Evolutionary conservation across 2,329 filamentous ascomycete genomes (phyloP).

Genomic region (Esteya vermicola): DNA sequence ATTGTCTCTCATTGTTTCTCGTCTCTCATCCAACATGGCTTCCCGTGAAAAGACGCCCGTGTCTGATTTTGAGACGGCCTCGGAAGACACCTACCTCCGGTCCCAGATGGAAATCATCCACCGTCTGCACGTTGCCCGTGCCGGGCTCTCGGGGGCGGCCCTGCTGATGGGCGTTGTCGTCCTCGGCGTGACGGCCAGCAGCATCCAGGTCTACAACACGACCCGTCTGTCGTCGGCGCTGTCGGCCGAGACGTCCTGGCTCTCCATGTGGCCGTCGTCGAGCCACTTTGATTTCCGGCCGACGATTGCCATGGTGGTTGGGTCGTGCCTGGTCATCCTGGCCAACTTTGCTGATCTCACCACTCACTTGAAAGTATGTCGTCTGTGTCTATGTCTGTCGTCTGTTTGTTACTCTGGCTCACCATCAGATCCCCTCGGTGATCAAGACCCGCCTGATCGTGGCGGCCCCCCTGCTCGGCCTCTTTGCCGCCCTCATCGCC

Average conservation of each 20-base stretch:
- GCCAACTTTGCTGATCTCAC: constrained; percentile 32
- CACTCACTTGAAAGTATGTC: too few species aligned
- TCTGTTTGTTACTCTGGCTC: not conserved
- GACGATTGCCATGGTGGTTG: constrained; percentile 37
- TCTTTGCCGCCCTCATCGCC: constrained; percentile 33
- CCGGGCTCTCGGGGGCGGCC: constrained; percentile 33
- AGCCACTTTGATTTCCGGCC: constrained; percentile 39
- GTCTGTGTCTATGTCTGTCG: not conserved
- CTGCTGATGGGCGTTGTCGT: constrained; percentile 36
- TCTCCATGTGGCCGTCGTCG: constrained; percentile 42
- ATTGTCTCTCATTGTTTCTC: not conserved
- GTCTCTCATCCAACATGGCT: constrained; percentile 3
- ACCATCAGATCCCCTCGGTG: constrained; percentile 21
- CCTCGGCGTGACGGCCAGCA: constrained; percentile 39
- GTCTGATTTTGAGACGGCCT: constrained; percentile 35
- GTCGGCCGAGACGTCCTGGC: constrained; percentile 21
- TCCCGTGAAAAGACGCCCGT: constrained; percentile 10
- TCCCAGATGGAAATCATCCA: constrained; percentile 24
- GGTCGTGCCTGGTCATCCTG: constrained; percentile 33
- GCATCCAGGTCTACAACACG: constrained; percentile 37
- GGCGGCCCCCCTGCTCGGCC: constrained; percentile 24
- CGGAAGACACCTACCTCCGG: constrained; percentile 22
- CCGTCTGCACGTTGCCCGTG: constrained; percentile 27
- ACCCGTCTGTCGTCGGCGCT: constrained; percentile 28
- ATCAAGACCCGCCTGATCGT: constrained; percentile 23